phyloP scores from a whole-genome alignment of 2,329 filamentous ascomycete species.

The Pyrenophora tritici-repentis region DNA sequence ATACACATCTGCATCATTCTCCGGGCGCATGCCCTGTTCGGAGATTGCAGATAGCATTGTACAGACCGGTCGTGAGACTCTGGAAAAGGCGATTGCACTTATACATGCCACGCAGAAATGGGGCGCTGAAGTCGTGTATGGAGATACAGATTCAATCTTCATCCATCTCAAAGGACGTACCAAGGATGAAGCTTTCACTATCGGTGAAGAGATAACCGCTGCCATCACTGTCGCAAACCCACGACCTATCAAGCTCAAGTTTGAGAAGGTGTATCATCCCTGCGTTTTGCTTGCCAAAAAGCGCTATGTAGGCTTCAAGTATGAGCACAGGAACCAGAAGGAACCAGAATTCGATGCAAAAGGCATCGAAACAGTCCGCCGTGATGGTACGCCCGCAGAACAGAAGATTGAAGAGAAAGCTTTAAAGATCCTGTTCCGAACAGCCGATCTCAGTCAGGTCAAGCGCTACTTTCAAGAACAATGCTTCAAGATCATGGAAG shows the following conservation, averaged over 20 bases:
- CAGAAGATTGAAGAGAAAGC: constrained; percentile 96
- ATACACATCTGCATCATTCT: constrained; percentile 96
- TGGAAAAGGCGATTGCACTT: constrained; percentile 89
- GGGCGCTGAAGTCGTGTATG: constrained; percentile 97
- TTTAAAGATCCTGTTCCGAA: constrained; percentile 86
- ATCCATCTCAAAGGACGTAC: constrained; percentile 86
- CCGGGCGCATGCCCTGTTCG: constrained; percentile 94
- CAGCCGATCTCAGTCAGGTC: constrained; percentile 83
- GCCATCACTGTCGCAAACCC: constrained; percentile 89
- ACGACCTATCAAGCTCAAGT: constrained; percentile 90
- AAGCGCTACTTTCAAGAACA: constrained; percentile 90
- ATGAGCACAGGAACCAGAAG: constrained; percentile 75
- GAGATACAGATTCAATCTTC: constrained; percentile 95
- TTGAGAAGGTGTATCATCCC: constrained; percentile 97
- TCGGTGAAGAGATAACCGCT: constrained; percentile 89
- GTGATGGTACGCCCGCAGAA: constrained; percentile 92
- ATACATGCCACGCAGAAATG: constrained; percentile 88
- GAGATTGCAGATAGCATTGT: constrained; percentile 99
- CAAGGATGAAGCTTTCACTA: constrained; percentile 84
- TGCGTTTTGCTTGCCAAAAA: constrained; percentile 96
- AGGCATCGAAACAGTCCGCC: constrained; percentile 94
- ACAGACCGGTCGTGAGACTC: constrained; percentile 89
- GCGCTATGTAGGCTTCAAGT: constrained; percentile 97
- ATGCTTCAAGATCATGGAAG: constrained; percentile 90
- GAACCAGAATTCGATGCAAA: constrained; percentile 95